Percentiles rank a stretch among this genome's conserved stretches.
phyloP scores from a whole-genome alignment of 257 asterid genomes.

The Thymus quinquecostatus region DNA sequence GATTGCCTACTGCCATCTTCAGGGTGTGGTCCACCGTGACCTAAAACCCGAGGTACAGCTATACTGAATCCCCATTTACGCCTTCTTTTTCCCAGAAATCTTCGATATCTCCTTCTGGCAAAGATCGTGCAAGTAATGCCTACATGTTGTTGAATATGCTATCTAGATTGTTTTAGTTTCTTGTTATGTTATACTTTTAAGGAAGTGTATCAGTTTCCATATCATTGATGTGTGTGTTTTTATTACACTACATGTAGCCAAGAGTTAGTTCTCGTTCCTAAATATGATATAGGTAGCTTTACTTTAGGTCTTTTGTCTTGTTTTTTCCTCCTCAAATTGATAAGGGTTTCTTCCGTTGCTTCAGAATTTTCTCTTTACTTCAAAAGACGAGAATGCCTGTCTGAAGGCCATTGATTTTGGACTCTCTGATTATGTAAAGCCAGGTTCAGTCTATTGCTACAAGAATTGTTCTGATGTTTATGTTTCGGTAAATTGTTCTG shows the following conservation, averaged over 20 bases:
- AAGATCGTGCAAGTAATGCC: neutral
- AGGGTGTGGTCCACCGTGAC: constrained; percentile 83
- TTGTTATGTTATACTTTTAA: neutral
- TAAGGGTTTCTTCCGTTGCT: too few species aligned
- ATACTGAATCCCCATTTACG: neutral
- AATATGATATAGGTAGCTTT: too few species aligned
- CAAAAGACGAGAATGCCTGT: too few species aligned
- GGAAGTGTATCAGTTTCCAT: neutral
- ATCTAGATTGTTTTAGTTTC: neutral
- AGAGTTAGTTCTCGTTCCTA: neutral
- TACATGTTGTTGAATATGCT: constrained; percentile 3
- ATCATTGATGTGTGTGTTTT: neutral
- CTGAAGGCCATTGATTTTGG: too few species aligned
- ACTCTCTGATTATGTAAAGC: too few species aligned
- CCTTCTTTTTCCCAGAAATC: neutral
- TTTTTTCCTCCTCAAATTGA: too few species aligned
- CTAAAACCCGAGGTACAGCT: constrained; percentile 66
- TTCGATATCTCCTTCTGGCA: constrained; percentile 2
- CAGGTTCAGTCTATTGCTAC: too few species aligned
- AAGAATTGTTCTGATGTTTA: too few species aligned
- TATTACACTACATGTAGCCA: neutral
- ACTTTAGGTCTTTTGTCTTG: too few species aligned
- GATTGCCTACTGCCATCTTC: constrained; percentile 81
- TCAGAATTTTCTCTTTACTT: too few species aligned
- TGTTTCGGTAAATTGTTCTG: too few species aligned